phyloP scores from a whole-genome alignment of 2,329 filamentous ascomycete species.

The Penicillium sp. region DNA sequence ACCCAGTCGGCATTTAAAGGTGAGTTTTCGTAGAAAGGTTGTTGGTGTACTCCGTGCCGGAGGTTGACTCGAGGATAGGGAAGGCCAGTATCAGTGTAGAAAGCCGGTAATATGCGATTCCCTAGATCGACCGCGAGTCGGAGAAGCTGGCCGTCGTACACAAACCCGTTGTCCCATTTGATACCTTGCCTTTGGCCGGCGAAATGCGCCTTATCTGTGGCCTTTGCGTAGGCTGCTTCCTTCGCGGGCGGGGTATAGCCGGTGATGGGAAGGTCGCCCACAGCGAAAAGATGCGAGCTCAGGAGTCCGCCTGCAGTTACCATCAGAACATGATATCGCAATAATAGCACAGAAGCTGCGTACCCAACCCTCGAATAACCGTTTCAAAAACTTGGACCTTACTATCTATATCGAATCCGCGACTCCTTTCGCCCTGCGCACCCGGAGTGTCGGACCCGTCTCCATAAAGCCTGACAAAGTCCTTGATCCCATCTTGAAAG shows the following conservation, averaged over 20 bases:
- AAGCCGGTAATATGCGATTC: constrained; percentile 83
- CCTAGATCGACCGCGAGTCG: constrained; percentile 87
- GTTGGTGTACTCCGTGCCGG: constrained; percentile 70
- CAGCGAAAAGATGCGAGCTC: constrained; percentile 90
- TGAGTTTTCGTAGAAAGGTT: constrained; percentile 85
- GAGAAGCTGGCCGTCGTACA: constrained; percentile 87
- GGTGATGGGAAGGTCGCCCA: constrained; percentile 84
- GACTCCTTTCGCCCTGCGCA: constrained; percentile 72
- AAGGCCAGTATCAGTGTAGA: constrained; percentile 87
- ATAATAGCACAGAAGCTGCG: constrained; percentile 11
- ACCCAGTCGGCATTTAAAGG: constrained; percentile 63
- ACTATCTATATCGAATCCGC: constrained; percentile 92
- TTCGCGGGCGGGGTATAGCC: constrained; percentile 67
- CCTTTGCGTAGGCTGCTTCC: constrained; percentile 44
- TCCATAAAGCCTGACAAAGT: constrained; percentile 81
- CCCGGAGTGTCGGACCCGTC: constrained; percentile 74
- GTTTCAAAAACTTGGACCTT: constrained; percentile 99
- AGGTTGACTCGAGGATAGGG: constrained; percentile 95
- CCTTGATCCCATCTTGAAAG: constrained; percentile 80
- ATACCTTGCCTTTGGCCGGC: constrained; percentile 51
- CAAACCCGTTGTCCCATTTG: constrained; percentile 74
- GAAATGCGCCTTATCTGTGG: constrained; percentile 45
- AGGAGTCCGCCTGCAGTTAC: constrained; percentile 71
- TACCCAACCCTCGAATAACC: constrained; percentile 77
- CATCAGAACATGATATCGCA: constrained; percentile 13